Base-by-base conservation (phyloP, 768 basidiomycete genomes). In the Boletus rex-veris region DNA sequence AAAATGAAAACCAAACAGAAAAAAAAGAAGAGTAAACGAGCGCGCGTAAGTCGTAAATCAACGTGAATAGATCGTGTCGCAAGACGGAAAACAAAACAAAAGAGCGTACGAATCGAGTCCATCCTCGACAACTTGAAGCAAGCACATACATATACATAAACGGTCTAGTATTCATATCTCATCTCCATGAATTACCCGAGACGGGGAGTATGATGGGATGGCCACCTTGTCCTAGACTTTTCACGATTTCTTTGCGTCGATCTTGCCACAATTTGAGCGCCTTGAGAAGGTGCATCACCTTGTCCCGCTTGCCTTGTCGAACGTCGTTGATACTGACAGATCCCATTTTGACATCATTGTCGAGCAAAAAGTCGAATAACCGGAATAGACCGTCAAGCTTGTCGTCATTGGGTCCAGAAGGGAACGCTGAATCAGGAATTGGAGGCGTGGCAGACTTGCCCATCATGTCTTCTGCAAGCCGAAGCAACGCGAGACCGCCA, bases 271-370 rank as follows among this genome's bases (percentile, higher is more conserved):
- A 68, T 71, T 84, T 89, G 61, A 93, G 66, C 36, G 88, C 87
- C 60, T 77, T 83, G 62, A 98, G 67, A 33, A 98, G 73, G 68
- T 92, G 87, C 5, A 86, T 61, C 55, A 96, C 82, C 75, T 91
- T 94, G 42, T 88, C 86, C 45, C 83, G 76, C 66, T 88, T 90
- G 30, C 90, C 91, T 56, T 83, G 81, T 47, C 91, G 78, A 33
- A 98, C 79, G 71, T 98, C 96, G 66, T 96, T 96, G 72, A 97
- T 95, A 62, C 90, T 93, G 31, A 98, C 87, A 56, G 85, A 83
- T 9, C 90, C 94, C 77, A 96, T 90, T 73, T 88, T 88, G 53
- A 95, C 85, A 45, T 93, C 93, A 55, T 92, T 91, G 62, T 95
- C 92, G 44, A 98, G 79, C 51, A 97, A 72, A 71, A 92, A 94